Evolutionary conservation across 1,284 basidiomycete genomes (phyloP), one percentile per base, ranked within the genome.

Genomic region (Cronartium quercuum): DNA sequence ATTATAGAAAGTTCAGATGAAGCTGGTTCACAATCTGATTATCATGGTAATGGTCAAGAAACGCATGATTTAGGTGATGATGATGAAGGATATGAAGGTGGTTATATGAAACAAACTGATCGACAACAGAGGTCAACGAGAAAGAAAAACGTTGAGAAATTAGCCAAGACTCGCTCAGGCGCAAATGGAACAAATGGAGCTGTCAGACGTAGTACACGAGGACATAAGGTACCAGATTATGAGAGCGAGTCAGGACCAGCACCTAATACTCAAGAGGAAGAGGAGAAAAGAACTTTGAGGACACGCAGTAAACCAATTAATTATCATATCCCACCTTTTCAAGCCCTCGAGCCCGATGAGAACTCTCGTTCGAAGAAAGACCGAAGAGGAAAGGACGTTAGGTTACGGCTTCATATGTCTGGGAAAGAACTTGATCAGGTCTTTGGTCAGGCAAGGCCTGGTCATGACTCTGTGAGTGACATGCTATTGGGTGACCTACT

Each of bases 351-450:
- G 79, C 74, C 81, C 78, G 74, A 76, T 57, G 81, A 82, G 66
- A 81, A 74, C 21, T 24, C 41, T 35, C 57, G 55, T n/a, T 37
- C 35, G 18, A 41, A 58, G 29, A 44, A 57, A 24, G 44, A 41
- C 12, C 24, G 79, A 29, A 81, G 79, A 44, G 82, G 81, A 55
- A 83, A 83, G 79, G 80, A 80, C 47, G 85, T 83, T 78, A 84
- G 84, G 7, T 85, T 87, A 24, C 89, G 89, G 2, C 91, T 89
- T 89, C 91, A 89, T 81, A 89, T 87, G 4, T 86, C 82, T 61
- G 90, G 90, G 29, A 87, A 89, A 0, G 89, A 90, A 81, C 81
- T 91, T 41, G 87, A 88, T 62, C 84, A 86, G 74, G 88, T 88
- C 86, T 88, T 91, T 86, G 89, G 89, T 12, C 86, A 88, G 80